phyloP scores from a whole-genome alignment of 176 grass and related monocot species.

The Cenchrus fungigraminus region DNA sequence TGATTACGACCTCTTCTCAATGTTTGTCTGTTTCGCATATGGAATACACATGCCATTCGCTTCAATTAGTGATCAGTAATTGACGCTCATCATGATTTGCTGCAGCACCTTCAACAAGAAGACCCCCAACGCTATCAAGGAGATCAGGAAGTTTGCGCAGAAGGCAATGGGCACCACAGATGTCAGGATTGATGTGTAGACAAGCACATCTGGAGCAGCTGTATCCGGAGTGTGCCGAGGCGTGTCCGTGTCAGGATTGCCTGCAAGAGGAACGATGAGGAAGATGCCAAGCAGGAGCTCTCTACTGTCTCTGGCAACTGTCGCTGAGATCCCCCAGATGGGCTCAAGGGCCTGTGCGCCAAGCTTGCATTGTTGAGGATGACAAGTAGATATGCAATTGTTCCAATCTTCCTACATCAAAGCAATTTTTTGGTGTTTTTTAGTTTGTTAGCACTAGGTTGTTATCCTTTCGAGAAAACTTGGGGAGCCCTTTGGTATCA shows the following conservation, averaged over 20 bases:
- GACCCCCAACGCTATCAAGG: conserved; percentile 52
- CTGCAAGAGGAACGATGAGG: conserved; percentile 86
- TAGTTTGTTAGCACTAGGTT: conserved; percentile 10
- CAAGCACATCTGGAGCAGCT: conserved; percentile 44
- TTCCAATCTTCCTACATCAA: not conserved
- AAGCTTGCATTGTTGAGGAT: conserved; percentile 64
- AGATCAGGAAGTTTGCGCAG: conserved; percentile 51
- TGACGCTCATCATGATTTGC: not conserved
- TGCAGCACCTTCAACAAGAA: conserved; percentile 61
- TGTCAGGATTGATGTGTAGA: conserved; percentile 50
- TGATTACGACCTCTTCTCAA: not conserved
- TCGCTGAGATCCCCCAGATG: conserved; percentile 73
- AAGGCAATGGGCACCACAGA: conserved; percentile 48
- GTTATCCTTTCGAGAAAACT: not conserved
- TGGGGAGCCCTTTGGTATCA: not conserved
- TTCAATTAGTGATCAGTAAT: not conserved
- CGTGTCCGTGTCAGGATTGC: conserved; percentile 79
- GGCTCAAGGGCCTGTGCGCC: conserved; percentile 78
- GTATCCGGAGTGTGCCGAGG: conserved; percentile 86
- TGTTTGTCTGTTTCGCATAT: not conserved
- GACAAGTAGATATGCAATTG: not conserved
- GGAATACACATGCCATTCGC: too few relatives aligned
- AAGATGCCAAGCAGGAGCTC: conserved; percentile 91
- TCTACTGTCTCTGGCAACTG: conserved; percentile 80
- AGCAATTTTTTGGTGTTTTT: conserved; percentile 18